Base-by-base conservation (phyloP, 148 eudicot genomes). In the Spergularia marina region DNA sequence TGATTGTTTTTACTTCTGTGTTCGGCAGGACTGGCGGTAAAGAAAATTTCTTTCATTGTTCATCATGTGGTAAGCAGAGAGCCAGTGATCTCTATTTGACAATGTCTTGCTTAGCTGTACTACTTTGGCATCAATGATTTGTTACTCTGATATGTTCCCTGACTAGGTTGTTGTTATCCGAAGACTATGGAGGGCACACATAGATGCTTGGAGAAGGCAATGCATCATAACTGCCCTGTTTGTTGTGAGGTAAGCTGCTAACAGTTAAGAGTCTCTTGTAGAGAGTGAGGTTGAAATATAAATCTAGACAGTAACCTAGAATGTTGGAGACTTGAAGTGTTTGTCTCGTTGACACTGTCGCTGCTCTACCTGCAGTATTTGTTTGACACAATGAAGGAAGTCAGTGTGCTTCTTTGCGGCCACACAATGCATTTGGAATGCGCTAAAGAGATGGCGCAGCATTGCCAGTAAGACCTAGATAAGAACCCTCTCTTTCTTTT, bases 191-290 rank as follows among this genome's bases (percentile, higher is more conserved):
- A 85, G 83, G 91, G 85, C 70, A 76, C 89, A 65, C 97, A 92
- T 78, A 78, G 53, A 21, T 92, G 97, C 69, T 79, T 92, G 34
- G 97, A 92, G 78, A 82, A 85, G 82, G 92, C 97, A 21, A 85
- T 92, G 97, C 97, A 92, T 80, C 94, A 90, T 75, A 86, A 88
- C 78, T 92, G 97, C 61, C 92, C 97, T 14, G 84, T 92, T 79
- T 92, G 97, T 84, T 90, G 85, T 20, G 97, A 92, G 97, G 97
- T 85, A 64, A 34, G 30, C 54, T 39, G 23, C 18, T 65, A 20
- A 12, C 13, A n/a, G 4, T 14, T 18, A 15, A 49, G 55, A 49
- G 10, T 44, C 10, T 44, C 49, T 6, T 4, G 8, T 6, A 44
- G 49, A 44, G 49, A 0, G 49, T 44, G 10, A 6, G 49, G 8